These are phyloP conservation scores for Peniophora sp. DNA, from an alignment of 1,284 basidiomycete species.

Conservation along the genomic window DNA sequence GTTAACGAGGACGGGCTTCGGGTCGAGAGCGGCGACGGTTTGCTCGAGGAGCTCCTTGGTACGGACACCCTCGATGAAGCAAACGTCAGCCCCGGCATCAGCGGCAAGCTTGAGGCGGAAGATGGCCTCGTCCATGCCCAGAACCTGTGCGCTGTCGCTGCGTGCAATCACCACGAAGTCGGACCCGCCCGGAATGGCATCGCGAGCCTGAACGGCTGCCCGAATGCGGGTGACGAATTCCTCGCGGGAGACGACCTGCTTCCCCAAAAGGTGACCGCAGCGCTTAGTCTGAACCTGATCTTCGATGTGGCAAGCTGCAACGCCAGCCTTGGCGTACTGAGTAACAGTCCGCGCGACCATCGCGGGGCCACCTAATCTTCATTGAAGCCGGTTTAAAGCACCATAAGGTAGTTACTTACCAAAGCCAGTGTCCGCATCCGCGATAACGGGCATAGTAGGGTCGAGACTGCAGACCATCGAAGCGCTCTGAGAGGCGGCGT, in stretches of 20 bases:
- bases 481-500: slow-evolving; percentile 30
- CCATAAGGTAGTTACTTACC: slow-evolving; percentile 25
- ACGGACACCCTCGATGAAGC: slow-evolving; percentile 78
- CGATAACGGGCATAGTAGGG: slow-evolving; percentile 64
- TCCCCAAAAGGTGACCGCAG: slow-evolving; percentile 75
- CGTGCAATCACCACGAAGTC: slow-evolving; percentile 76
- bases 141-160: slow-evolving; percentile 74
- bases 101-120: slow-evolving; percentile 62
- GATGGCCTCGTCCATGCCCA: slow-evolving; percentile 77
- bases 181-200: slow-evolving; percentile 61
- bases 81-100: slow-evolving; percentile 73
- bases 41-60: slow-evolving; percentile 56
- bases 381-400: not conserved
- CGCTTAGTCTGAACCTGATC: slow-evolving; percentile 81
- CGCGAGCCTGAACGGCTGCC: slow-evolving; percentile 67
- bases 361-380: slow-evolving; percentile 66
- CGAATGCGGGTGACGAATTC: slow-evolving; percentile 72
- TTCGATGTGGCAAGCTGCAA: slow-evolving; percentile 75
- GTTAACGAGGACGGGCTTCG: slow-evolving; percentile 71
- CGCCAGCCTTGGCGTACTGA: slow-evolving; percentile 63
- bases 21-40: slow-evolving; percentile 59
- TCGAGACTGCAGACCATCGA: slow-evolving; percentile 61
- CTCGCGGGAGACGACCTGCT: slow-evolving; percentile 71
- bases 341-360: slow-evolving; percentile 73
- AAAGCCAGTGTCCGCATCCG: slow-evolving; percentile 69